phyloP scores from a whole-genome alignment of 257 asterid species.

The Penstemon newberryi region DNA sequence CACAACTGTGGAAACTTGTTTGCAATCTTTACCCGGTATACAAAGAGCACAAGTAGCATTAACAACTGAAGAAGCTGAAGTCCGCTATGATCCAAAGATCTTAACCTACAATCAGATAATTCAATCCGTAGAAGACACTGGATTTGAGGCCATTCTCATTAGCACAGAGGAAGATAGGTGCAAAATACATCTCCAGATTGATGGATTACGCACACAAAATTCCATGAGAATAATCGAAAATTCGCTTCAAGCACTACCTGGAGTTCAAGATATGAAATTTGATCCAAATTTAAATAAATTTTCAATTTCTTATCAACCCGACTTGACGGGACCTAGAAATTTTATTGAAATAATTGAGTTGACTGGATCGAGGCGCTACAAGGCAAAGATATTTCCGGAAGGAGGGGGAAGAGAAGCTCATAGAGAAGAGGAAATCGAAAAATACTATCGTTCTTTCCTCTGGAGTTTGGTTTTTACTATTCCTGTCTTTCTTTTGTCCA shows the following conservation, averaged over 20 bases:
- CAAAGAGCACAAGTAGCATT: constrained; percentile 47
- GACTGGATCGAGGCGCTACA: constrained; percentile 34
- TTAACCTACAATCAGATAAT: constrained; percentile 35
- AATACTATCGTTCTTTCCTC: constrained; percentile 42
- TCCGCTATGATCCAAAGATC: constrained; percentile 48
- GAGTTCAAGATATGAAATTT: constrained; percentile 42
- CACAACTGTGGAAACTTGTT: constrained; percentile 50
- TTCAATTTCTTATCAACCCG: constrained; percentile 50
- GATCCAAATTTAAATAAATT: constrained; percentile 32
- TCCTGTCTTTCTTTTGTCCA: constrained; percentile 60
- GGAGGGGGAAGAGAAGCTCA: constrained; percentile 39
- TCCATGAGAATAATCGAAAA: constrained; percentile 32
- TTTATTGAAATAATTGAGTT: constrained; percentile 43
- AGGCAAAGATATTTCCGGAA: constrained; percentile 47
- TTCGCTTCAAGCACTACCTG: constrained; percentile 46
- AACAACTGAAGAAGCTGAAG: constrained; percentile 43
- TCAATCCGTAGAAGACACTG: constrained; percentile 42
- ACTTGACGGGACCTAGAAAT: constrained; percentile 55
- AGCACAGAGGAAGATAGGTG: constrained; percentile 37
- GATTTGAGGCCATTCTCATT: constrained; percentile 51
- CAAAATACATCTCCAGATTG: constrained; percentile 43
- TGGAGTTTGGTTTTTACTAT: constrained; percentile 63
- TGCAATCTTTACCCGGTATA: constrained; percentile 48
- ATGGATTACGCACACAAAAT: constrained; percentile 36
- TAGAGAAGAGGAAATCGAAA: constrained; percentile 40